Evolutionary conservation across 371 early-diverging fungal species (phyloP).

Genomic region (Umbelopsis sp.): DNA sequence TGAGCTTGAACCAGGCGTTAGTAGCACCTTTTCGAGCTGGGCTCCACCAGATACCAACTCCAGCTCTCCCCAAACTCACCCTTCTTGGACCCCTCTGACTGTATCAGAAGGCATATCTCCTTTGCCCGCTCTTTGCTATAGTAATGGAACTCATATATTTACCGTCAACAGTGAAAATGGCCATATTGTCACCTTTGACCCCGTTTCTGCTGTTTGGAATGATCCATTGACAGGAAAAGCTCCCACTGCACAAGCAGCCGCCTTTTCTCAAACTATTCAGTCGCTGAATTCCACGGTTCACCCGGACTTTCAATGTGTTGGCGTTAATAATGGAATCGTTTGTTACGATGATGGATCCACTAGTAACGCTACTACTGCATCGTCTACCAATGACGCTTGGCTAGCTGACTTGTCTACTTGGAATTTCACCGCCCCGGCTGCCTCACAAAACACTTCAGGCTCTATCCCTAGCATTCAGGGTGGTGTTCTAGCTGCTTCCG

Average conservation of each 20-base stretch:
- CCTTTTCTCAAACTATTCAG: constrained; percentile 7
- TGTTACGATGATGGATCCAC: constrained; percentile 13
- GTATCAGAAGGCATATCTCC: not conserved
- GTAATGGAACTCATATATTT: constrained; percentile 2
- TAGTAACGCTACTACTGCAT: not conserved
- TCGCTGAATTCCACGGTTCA: not conserved
- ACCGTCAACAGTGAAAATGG: constrained; percentile 7
- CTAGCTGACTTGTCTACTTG: constrained; percentile 3
- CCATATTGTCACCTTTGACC: constrained; percentile 8
- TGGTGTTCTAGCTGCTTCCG: constrained; percentile 7
- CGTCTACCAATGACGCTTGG: constrained; percentile 3
- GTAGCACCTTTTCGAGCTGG: constrained; percentile 9
- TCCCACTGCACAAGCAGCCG: constrained; percentile 9
- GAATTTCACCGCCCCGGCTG: constrained; percentile 11
- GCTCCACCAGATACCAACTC: constrained; percentile 11
- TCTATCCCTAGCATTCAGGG: constrained; percentile 7
- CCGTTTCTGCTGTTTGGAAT: not conserved
- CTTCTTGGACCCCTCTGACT: constrained; percentile 4
- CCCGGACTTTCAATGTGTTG: constrained; percentile 1
- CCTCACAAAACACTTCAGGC: not conserved
- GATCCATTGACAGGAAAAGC: constrained; percentile 5
- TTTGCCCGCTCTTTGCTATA: constrained; percentile 13
- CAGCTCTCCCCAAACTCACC: constrained; percentile 3
- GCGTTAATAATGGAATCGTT: constrained; percentile 13
- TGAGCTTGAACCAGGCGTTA: constrained; percentile 2